Percentiles rank a stretch among this genome's conserved stretches.
These are phyloP conservation scores for Pistacia integerrima DNA, from an alignment of 345 rosid genomes.

Conservation along the genomic window DNA sequence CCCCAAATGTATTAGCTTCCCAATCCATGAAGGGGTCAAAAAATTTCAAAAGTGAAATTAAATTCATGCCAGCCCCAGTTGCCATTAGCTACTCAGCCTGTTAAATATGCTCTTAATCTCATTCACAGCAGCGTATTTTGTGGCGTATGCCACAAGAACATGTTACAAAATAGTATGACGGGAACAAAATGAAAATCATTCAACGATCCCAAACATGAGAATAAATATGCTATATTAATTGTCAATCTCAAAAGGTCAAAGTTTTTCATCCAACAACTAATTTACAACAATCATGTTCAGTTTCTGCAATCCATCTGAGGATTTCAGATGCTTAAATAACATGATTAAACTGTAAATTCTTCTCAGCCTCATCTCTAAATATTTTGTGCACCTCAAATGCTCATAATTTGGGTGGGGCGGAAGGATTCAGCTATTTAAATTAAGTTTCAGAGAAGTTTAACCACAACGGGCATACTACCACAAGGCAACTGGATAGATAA, in stretches of 20 bases:
- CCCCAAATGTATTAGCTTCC: too few relatives aligned
- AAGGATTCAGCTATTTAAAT: conserved; percentile 17
- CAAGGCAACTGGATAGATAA: neutral
- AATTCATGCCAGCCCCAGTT: too few relatives aligned
- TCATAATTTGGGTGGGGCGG: conserved; percentile 10
- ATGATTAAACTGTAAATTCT: neutral
- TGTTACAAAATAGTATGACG: neutral
- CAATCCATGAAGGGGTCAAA: too few relatives aligned
- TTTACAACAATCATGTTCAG: conserved; percentile 25
- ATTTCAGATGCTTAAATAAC: conserved; percentile 6
- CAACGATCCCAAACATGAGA: neutral
- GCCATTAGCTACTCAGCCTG: too few relatives aligned
- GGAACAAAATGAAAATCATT: neutral
- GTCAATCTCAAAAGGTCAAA: neutral
- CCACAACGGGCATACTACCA: conserved; percentile 15
- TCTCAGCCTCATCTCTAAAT: conserved; percentile 9
- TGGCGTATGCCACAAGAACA: too few relatives aligned
- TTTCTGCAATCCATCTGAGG: conserved; percentile 1
- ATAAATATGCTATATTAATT: neutral
- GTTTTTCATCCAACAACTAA: conserved; percentile 7
- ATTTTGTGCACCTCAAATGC: conserved; percentile 16
- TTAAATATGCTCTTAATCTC: too few relatives aligned
- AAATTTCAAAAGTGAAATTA: too few relatives aligned
- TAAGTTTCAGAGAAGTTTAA: conserved; percentile 10
- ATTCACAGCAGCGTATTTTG: neutral